Evolutionary conservation across 768 basidiomycete species (phyloP).

Genomic region (Stropharia rugosoannulata): DNA sequence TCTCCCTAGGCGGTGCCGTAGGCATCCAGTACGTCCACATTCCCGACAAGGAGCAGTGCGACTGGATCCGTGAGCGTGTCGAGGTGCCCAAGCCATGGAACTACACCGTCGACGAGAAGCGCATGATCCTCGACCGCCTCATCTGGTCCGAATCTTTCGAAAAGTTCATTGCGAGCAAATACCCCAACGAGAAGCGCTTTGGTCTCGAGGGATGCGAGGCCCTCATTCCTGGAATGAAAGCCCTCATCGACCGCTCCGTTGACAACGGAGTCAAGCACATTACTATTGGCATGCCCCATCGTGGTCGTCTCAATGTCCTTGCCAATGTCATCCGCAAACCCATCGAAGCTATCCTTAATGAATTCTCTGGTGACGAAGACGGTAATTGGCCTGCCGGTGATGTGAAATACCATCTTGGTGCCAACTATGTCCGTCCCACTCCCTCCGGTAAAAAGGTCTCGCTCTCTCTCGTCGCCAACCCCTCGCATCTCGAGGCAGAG

Average conservation of each 20-base stretch:
- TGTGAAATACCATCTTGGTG: conserved; percentile 99
- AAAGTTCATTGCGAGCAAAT: conserved; percentile 97
- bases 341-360: conserved; percentile 95
- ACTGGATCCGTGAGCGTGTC: conserved; percentile 97
- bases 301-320: conserved; percentile 96
- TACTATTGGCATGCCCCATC: conserved; percentile 99
- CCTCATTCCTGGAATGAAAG: conserved; percentile 99
- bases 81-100: conserved; percentile 97
- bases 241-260: conserved; percentile 96
- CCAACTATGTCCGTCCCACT: conserved; percentile 97
- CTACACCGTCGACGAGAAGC: conserved; percentile 97
- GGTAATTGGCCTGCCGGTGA: conserved; percentile 89
- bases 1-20: conserved; percentile 69
- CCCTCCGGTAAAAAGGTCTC: conserved; percentile 98
- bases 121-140: conserved; percentile 97
- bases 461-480: conserved; percentile 96
- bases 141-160: conserved; percentile 99
- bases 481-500: conserved; percentile 95
- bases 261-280: conserved; percentile 95
- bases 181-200: conserved; percentile 99
- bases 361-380: conserved; percentile 75
- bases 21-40: conserved; percentile 96
- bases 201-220: conserved; percentile 98
- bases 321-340: conserved; percentile 99
- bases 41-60: conserved; percentile 97